Evolutionary conservation across 1,139 yeast genomes (phyloP).

Genomic region (Groenewaldozyma sp.): DNA sequence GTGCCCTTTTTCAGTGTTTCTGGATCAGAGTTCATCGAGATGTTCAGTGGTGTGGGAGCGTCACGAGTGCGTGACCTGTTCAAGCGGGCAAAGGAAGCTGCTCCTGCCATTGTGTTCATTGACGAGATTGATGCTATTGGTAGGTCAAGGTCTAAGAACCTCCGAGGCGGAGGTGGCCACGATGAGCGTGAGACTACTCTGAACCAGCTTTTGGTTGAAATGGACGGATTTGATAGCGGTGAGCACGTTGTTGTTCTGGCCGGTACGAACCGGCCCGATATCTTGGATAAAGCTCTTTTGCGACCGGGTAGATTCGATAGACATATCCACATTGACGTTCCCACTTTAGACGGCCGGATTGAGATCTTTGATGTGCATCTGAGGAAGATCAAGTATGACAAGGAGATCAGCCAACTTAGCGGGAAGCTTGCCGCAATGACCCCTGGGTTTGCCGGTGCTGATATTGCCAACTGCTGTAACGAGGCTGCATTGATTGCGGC

Average conservation of each 20-base stretch:
- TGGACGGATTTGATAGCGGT: slow-evolving; percentile 88
- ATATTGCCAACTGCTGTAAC: slow-evolving; percentile 92
- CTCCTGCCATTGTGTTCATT: slow-evolving; percentile 88
- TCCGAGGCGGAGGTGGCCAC: slow-evolving; percentile 72
- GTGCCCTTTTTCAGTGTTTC: slow-evolving; percentile 93
- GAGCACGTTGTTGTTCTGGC: slow-evolving; percentile 96
- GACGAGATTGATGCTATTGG: slow-evolving; percentile 99
- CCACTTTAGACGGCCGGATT: slow-evolving; percentile 88
- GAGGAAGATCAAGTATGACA: slow-evolving; percentile 49
- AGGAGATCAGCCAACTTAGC: slow-evolving; percentile 46
- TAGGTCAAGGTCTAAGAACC: slow-evolving; percentile 78
- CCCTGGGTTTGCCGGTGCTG: slow-evolving; percentile 98
- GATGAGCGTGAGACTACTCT: slow-evolving; percentile 96
- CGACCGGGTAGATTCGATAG: slow-evolving; percentile 98
- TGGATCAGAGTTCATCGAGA: slow-evolving; percentile 97
- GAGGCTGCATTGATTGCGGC: slow-evolving; percentile 98
- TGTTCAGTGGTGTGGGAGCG: slow-evolving; percentile 99
- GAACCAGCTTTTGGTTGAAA: slow-evolving; percentile 89
- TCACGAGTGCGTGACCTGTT: slow-evolving; percentile 93
- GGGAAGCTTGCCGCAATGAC: slow-evolving; percentile 92
- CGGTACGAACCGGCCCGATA: slow-evolving; percentile 94
- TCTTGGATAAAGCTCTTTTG: slow-evolving; percentile 81
- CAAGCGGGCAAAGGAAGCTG: slow-evolving; percentile 82
- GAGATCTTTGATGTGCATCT: slow-evolving; percentile 85
- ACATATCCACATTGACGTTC: slow-evolving; percentile 83